These are phyloP conservation scores for Coix lacrymajobi DNA, from an alignment of 176 grass and related monocot genomes.

Conservation along the genomic window DNA sequence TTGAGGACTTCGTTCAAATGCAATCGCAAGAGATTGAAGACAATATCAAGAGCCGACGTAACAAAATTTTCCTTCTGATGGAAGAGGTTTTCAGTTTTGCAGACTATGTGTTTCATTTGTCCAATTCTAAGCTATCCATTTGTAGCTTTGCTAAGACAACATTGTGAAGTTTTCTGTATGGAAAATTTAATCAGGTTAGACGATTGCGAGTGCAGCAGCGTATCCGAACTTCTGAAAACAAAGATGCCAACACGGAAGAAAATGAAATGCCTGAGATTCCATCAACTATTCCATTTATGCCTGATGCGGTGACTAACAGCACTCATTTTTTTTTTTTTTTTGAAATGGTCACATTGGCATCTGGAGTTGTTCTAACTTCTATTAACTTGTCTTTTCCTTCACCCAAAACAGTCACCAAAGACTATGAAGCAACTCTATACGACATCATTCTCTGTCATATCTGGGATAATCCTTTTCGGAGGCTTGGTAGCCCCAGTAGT, in stretches of 20 bases:
- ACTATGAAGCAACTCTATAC: constrained; percentile 95
- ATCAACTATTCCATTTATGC: constrained; percentile 90
- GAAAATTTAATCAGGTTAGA: constrained; percentile 47
- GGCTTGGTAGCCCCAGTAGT: constrained; percentile 75
- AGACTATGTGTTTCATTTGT: not conserved
- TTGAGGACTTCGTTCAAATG: constrained; percentile 79
- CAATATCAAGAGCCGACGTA: constrained; percentile 76
- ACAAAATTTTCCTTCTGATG: constrained; percentile 94
- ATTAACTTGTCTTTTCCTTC: constrained; percentile 11
- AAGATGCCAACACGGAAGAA: constrained; percentile 55
- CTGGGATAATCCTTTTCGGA: constrained; percentile 88
- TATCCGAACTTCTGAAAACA: constrained; percentile 63
- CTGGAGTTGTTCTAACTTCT: not conserved
- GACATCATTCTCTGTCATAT: constrained; percentile 78
- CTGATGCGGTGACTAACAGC: constrained; percentile 61
- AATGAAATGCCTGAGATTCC: constrained; percentile 89
- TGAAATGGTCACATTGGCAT: constrained; percentile 1
- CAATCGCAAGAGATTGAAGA: constrained; percentile 77
- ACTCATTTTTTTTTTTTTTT: not conserved
- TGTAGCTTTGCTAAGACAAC: not conserved
- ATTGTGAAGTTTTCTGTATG: not conserved
- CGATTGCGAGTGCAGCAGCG: constrained; percentile 80
- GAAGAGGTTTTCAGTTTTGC: constrained; percentile 66
- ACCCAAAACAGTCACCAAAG: constrained; percentile 62
- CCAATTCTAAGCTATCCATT: not conserved